These are phyloP conservation scores for Globisporangium splendens DNA, from an alignment of 352 stramenopile genomes.

Conservation along the genomic window DNA sequence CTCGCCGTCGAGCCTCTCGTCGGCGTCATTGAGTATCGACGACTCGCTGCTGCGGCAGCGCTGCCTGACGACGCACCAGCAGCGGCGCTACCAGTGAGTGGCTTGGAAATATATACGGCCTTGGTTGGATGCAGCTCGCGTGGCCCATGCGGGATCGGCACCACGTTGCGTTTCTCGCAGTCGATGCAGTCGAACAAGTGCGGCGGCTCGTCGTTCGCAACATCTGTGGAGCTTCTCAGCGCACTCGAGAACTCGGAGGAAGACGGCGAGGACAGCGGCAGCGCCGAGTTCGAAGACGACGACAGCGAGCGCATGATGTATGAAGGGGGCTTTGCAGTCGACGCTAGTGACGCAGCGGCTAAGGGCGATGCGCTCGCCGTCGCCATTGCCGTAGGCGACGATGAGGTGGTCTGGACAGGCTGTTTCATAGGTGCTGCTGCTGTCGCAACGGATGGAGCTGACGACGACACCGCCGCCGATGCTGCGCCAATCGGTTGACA, in stretches of 20 bases:
- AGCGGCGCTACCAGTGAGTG: constrained; percentile 16
- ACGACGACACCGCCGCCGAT: no score
- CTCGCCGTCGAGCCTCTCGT: constrained; percentile 10
- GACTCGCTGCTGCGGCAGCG: constrained; percentile 17
- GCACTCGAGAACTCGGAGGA: constrained; percentile 10
- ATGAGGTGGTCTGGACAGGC: neutral
- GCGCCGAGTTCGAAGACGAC: constrained; percentile 8
- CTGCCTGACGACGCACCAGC: neutral
- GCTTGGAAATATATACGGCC: constrained; percentile 59
- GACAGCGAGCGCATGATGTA: constrained; percentile 14
- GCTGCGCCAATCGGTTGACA: constrained; percentile 6
- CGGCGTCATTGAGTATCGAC: constrained; percentile 33
- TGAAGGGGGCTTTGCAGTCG: neutral
- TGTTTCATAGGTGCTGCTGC: neutral
- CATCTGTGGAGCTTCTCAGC: constrained; percentile 6
- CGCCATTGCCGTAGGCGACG: neutral
- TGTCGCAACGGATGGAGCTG: neutral
- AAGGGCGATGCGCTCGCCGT: neutral
- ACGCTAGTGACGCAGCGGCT: neutral
- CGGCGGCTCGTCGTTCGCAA: constrained; percentile 19
- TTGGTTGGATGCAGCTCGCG: constrained; percentile 67
- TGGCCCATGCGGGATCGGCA: constrained; percentile 38
- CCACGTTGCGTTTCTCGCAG: constrained; percentile 27
- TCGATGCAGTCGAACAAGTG: constrained; percentile 70
- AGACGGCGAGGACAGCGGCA: constrained; percentile 1